Evolutionary conservation across 768 basidiomycete species (phyloP).

Genomic region (Postia placenta): DNA sequence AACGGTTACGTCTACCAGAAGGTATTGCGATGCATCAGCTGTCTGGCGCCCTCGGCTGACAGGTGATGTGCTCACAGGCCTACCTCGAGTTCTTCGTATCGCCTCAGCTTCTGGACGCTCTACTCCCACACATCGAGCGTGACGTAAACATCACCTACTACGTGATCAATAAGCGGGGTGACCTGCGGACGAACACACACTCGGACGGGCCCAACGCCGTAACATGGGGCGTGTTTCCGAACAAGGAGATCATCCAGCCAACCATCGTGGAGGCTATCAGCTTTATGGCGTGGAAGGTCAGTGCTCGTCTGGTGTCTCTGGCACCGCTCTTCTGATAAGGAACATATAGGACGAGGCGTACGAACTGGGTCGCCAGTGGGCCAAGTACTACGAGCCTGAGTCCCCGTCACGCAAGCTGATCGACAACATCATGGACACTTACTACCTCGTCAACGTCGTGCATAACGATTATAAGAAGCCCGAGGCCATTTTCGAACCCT

Average conservation of each 20-base stretch:
- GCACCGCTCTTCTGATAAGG: background rate
- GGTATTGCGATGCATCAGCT: slow-evolving; percentile 32
- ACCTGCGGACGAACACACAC: slow-evolving; percentile 90
- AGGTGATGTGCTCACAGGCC: slow-evolving; percentile 43
- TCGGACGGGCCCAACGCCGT: slow-evolving; percentile 97
- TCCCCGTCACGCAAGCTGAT: slow-evolving; percentile 75
- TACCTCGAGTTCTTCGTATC: slow-evolving; percentile 95
- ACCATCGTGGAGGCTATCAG: slow-evolving; percentile 96
- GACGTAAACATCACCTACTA: slow-evolving; percentile 93
- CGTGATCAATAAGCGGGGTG: slow-evolving; percentile 93
- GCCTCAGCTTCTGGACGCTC: slow-evolving; percentile 61
- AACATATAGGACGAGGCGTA: slow-evolving; percentile 79
- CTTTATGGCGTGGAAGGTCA: slow-evolving; percentile 97
- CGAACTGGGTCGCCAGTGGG: slow-evolving; percentile 90
- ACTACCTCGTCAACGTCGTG: slow-evolving; percentile 89
- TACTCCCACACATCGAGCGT: slow-evolving; percentile 77
- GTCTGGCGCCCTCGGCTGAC: slow-evolving; percentile 1
- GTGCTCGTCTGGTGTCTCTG: too few species aligned
- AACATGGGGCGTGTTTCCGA: slow-evolving; percentile 97
- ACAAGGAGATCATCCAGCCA: slow-evolving; percentile 93
- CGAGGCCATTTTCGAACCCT: slow-evolving; percentile 82
- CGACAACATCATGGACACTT: slow-evolving; percentile 70
- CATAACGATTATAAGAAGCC: slow-evolving; percentile 91
- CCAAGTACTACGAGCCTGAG: slow-evolving; percentile 72
- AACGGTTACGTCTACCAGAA: slow-evolving; percentile 97